Evolutionary conservation across 441 rosid species (phyloP), one percentile per base, ranked within the genome.

Genomic region (Hura crepitans): DNA sequence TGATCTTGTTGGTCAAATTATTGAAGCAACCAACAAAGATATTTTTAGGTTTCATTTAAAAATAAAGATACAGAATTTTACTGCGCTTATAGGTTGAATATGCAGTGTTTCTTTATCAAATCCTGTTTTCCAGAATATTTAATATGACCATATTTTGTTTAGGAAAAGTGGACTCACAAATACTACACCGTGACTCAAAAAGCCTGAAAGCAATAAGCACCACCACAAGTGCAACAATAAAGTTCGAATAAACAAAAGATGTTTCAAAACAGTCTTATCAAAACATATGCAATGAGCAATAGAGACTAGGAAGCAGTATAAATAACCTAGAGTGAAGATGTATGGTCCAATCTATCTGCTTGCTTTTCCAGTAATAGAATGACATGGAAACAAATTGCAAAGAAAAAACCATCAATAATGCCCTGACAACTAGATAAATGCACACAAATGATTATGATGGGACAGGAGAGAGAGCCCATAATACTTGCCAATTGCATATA

Each of bases 401-500:
- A 20, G 39, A 30, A 49, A 60, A 39, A 69, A 53, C 10, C 42
- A 30, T 69, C 30, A 39, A 15, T 3, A 47, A 10, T 28, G 58
- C 18, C 33, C 23, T 57, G 12, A 50, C 56, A 14, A 30, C 28
- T 46, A 37, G 49, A 28, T 14, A 49, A 39, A 55, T 63, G 49
- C 46, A 45, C 64, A 45, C 39, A 30, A n/a, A 49, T 33, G 27
- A 66, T 74, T 28, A 57, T n/a, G 56, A 68, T 58, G 45, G 43
- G 33, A 63, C 5, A 17, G 28, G 37, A 71, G 45, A 50, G 37
- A 69, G 74, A 73, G 46, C 69, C 65, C 56, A 59, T 68, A 73
- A 79, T 83, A 89, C 97, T 84, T 89, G 84, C 97, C 99, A 79
- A 87, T 83, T 43, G 99, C 97, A 85, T 83, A 90, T 60, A 92